Evolutionary conservation across 2,329 filamentous ascomycete genomes (phyloP).

Genomic region (Periconia sp.): DNA sequence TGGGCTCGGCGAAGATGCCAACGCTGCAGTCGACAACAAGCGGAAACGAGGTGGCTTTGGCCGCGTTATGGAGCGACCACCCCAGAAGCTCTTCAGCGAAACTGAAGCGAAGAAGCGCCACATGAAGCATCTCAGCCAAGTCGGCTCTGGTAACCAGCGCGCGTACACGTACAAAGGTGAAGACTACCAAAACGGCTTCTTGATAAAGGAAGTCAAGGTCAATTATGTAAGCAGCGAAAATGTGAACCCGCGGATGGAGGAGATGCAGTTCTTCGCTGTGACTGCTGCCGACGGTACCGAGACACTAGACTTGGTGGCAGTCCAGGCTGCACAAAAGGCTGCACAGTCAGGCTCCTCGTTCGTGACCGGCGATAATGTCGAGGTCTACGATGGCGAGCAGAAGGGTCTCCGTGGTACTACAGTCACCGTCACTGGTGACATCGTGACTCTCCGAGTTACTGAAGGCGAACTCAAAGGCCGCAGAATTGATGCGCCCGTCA

Average conservation of each 20-base stretch:
- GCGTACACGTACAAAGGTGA: conserved; percentile 87
- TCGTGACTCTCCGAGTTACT: conserved; percentile 85
- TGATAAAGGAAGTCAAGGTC: conserved; percentile 92
- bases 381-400: conserved; percentile 95
- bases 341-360: conserved; percentile 83
- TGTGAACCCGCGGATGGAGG: conserved; percentile 91
- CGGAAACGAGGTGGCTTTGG: conserved; percentile 71
- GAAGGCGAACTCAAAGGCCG: conserved; percentile 84
- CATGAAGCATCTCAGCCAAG: conserved; percentile 64
- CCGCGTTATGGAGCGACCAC: conserved; percentile 70
- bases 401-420: conserved; percentile 87
- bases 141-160: conserved; percentile 64
- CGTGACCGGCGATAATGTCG: conserved; percentile 91
- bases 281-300: conserved; percentile 91
- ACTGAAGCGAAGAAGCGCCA: conserved; percentile 89
- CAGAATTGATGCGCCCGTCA: conserved; percentile 89
- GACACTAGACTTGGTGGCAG: conserved; percentile 87
- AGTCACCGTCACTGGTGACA: conserved; percentile 85
- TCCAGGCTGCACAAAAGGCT: conserved; percentile 88
- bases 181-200: conserved; percentile 89
- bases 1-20: conserved; percentile 79
- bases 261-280: conserved; percentile 92
- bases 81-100: conserved; percentile 91
- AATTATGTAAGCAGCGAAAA: conserved; percentile 84
- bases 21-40: conserved; percentile 64